A percentile compares a stretch with the other conserved stretches of the same genome.
These are phyloP conservation scores for Claviceps cyperi DNA, from an alignment of 2,329 filamentous ascomycete species.

Conservation along the genomic window DNA sequence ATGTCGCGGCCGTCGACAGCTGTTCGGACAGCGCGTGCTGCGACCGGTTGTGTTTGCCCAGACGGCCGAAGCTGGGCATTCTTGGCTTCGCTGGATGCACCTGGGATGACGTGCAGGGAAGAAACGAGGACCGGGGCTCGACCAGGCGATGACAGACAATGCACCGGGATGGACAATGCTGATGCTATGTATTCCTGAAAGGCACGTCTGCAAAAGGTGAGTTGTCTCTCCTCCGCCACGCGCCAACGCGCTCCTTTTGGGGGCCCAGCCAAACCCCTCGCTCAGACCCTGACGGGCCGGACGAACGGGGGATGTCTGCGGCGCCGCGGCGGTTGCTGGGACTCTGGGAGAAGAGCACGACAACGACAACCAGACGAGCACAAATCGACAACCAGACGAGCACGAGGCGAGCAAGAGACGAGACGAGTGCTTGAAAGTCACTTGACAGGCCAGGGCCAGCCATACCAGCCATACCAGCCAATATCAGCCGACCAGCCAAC, in stretches of 20 bases:
- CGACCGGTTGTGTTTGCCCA: conserved; percentile 42
- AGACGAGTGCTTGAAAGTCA: neutral
- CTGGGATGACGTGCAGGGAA: neutral
- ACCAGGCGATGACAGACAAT: conserved; percentile 1
- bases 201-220: conserved; percentile 7
- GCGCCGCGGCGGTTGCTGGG: neutral
- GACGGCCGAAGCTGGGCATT: conserved; percentile 40
- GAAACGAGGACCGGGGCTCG: neutral
- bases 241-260: neutral
- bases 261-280: conserved; percentile 4
- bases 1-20: conserved; percentile 19
- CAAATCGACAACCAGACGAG: too few species aligned
- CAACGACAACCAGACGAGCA: too few species aligned
- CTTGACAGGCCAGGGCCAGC: neutral
- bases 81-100: conserved; percentile 8
- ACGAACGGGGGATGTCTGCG: neutral
- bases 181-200: conserved; percentile 5
- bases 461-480: neutral
- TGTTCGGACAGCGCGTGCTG: conserved; percentile 39
- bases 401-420: neutral
- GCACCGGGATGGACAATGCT: neutral
- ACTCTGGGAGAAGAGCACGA: too few species aligned
- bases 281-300: neutral
- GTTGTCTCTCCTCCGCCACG: conserved; percentile 4
- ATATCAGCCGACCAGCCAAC: neutral